Conservation (phyloP, 441 rosid species). For the Melastoma candidum region DNA sequence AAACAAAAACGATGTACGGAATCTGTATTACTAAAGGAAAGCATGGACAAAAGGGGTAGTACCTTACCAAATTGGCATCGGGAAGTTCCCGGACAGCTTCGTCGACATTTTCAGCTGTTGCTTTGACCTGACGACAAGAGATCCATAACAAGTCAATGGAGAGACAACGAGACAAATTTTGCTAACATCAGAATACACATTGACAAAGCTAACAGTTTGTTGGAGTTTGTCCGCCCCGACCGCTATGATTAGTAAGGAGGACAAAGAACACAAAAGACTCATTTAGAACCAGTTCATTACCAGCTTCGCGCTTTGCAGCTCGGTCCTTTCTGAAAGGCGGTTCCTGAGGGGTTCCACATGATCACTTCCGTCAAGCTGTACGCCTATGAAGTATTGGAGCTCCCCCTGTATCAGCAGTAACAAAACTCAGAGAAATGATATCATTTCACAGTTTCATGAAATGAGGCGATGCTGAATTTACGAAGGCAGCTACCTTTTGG, state of each 20-base stretch:
- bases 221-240: too few species aligned
- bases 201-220: too few species aligned
- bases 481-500: constrained; percentile 44
- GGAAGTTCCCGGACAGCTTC: constrained; percentile 97
- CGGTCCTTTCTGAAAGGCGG: constrained; percentile 74
- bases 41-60: constrained; percentile 28
- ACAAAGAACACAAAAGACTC: neutral
- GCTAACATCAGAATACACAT: too few species aligned
- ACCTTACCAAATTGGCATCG: constrained; percentile 94
- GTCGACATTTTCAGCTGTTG: constrained; percentile 88
- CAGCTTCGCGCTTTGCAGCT: constrained; percentile 59
- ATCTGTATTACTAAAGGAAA: neutral
- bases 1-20: too few species aligned
- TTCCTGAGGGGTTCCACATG: constrained; percentile 73
- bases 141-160: neutral
- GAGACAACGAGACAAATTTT: too few species aligned
- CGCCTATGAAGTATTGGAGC: constrained; percentile 98
- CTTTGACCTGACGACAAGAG: constrained; percentile 54
- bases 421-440: neutral
- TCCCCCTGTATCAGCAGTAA: constrained; percentile 48
- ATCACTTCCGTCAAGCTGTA: constrained; percentile 95
- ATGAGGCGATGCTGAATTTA: constrained; percentile 6
- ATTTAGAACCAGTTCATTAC: constrained; percentile 22
- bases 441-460: constrained; percentile 3
- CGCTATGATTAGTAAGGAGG: too few species aligned